These are phyloP conservation scores for Allomyces macrogynus DNA, from an alignment of 192 early-diverging fungal species.

Conservation along the genomic window DNA sequence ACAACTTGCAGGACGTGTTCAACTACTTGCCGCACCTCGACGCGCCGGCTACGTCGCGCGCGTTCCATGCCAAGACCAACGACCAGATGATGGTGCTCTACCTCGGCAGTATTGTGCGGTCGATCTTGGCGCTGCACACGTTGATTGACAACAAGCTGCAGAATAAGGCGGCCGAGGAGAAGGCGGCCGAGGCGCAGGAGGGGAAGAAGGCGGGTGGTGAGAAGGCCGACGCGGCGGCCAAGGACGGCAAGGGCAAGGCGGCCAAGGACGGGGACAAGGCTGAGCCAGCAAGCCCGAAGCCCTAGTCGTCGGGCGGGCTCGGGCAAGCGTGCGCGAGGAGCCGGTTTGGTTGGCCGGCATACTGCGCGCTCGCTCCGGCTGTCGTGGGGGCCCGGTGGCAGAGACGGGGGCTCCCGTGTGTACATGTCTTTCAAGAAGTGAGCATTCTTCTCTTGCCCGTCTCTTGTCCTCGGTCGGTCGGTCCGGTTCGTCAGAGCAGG, in stretches of 20 bases:
- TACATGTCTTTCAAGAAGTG: too few relatives aligned
- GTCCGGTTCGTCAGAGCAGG: too few relatives aligned
- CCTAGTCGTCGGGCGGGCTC: too few relatives aligned
- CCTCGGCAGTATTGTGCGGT: conserved; percentile 69
- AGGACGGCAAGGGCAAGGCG: conserved; percentile 12
- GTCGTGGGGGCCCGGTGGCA: too few relatives aligned
- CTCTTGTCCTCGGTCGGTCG: too few relatives aligned
- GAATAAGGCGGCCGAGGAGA: conserved; percentile 47
- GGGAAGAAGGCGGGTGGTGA: conserved; percentile 14
- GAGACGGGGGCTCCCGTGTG: too few relatives aligned
- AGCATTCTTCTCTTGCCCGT: too few relatives aligned
- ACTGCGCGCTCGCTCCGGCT: too few relatives aligned
- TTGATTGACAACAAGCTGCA: conserved; percentile 95
- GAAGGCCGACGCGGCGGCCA: conserved; percentile 7
- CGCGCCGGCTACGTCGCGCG: conserved; percentile 49
- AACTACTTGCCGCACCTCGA: conserved; percentile 87
- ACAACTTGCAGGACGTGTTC: conserved; percentile 97
- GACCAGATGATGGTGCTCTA: conserved; percentile 92
- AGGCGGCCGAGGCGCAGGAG: conserved; percentile 16
- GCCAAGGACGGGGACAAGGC: not conserved
- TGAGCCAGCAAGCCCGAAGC: too few relatives aligned
- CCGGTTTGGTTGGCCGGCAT: too few relatives aligned
- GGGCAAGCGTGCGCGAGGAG: too few relatives aligned
- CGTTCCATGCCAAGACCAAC: conserved; percentile 85
- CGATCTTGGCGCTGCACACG: conserved; percentile 91